Evolutionary conservation across 2,329 filamentous ascomycete genomes (phyloP).

Genomic region (Lachnellula cervina): DNA sequence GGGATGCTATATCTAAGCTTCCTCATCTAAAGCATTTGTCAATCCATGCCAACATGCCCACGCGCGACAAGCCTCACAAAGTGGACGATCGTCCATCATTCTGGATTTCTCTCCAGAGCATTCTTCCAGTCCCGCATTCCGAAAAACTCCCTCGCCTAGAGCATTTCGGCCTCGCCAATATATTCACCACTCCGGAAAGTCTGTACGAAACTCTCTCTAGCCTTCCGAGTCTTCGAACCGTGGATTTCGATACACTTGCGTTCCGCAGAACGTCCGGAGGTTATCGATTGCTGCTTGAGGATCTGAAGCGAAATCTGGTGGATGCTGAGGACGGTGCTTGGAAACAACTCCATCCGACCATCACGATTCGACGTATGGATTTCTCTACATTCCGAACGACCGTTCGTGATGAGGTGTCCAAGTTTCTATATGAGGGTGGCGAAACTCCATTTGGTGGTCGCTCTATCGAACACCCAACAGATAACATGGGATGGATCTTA

Average conservation of each 20-base stretch:
- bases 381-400: no score
- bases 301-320: background rate
- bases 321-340: background rate
- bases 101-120: background rate
- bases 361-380: no score
- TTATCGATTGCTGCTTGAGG: background rate
- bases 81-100: background rate
- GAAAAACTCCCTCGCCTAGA: background rate
- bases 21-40: background rate
- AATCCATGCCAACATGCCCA: background rate
- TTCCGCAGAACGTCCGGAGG: background rate
- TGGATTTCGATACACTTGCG: background rate
- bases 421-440: no score
- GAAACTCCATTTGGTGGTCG: no score
- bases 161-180: background rate
- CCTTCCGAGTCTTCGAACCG: background rate
- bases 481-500: no score
- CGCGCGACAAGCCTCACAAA: background rate
- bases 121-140: background rate
- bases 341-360: background rate
- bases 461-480: no score
- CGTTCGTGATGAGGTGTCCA: no score
- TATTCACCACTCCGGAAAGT: background rate
- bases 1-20: background rate
- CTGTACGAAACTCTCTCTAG: background rate